A percentile compares a stretch with the other conserved stretches of the same genome.
Conservation (phyloP, 768 basidiomycete genomes). For the Thelephora aurantiotincta region DNA sequence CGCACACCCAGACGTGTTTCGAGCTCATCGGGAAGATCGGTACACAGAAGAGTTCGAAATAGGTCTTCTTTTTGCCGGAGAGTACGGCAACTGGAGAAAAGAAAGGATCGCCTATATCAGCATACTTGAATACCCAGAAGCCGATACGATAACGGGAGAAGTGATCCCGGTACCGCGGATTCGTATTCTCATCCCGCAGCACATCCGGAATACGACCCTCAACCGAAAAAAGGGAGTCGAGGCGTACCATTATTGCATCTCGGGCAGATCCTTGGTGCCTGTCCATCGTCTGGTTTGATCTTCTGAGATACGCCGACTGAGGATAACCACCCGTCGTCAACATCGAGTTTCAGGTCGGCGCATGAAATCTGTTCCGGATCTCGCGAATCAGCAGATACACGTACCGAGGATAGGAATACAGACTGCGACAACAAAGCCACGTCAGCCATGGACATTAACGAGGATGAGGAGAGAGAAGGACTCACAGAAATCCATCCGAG, state of each 20-base stretch:
- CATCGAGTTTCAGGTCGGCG: neutral
- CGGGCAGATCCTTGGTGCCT: neutral
- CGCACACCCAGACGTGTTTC: slow-evolving; percentile 55
- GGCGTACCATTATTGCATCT: neutral
- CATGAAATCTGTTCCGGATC: neutral
- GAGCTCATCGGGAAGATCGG: slow-evolving; percentile 53
- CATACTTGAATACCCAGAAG: neutral
- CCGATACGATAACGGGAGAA: neutral
- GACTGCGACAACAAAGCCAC: neutral
- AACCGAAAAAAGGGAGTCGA: neutral
- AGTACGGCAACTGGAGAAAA: neutral
- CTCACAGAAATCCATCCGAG: too few relatives aligned
- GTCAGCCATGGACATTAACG: too few relatives aligned
- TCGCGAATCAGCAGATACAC: neutral
- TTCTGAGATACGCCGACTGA: neutral
- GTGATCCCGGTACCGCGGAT: neutral
- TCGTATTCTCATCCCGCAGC: neutral
- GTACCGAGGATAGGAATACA: neutral
- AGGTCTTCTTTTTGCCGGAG: neutral
- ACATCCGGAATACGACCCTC: neutral
- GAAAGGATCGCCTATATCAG: neutral
- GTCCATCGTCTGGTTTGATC: neutral
- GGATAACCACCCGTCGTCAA: neutral
- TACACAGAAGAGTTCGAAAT: slow-evolving; percentile 70
- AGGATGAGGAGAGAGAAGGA: too few relatives aligned